These are phyloP conservation scores for Rhodotorula sp. DNA, from an alignment of 1,284 basidiomycete species.

Conservation along the genomic window DNA sequence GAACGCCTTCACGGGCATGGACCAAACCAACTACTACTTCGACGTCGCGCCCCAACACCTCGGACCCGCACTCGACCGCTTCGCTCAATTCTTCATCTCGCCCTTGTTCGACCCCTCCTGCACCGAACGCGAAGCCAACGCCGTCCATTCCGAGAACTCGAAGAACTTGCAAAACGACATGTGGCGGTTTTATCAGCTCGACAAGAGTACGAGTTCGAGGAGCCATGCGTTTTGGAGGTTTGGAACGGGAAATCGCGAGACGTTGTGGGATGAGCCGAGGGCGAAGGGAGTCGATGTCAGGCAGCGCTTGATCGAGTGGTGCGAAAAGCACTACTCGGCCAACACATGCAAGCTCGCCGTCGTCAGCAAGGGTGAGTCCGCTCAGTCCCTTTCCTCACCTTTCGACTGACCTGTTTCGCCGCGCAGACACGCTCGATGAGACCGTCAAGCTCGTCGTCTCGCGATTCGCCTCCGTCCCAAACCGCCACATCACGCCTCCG, in stretches of 20 bases:
- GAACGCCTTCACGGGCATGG: slow-evolving; percentile 91
- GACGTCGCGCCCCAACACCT: slow-evolving; percentile 84
- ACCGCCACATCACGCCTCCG: slow-evolving; percentile 62
- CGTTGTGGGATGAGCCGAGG: slow-evolving; percentile 64
- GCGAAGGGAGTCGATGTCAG: slow-evolving; percentile 76
- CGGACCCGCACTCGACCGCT: slow-evolving; percentile 79
- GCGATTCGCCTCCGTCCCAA: slow-evolving; percentile 73
- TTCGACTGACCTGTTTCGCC: slow-evolving; percentile 1
- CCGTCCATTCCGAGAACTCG: slow-evolving; percentile 97
- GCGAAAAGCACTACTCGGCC: slow-evolving; percentile 87
- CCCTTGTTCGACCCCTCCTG: slow-evolving; percentile 89
- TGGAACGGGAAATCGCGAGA: slow-evolving; percentile 83
- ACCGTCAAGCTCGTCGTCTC: slow-evolving; percentile 67
- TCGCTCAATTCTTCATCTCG: slow-evolving; percentile 89
- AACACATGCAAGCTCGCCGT: slow-evolving; percentile 90
- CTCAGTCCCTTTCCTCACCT: neutral
- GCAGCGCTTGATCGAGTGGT: slow-evolving; percentile 91
- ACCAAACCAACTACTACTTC: slow-evolving; percentile 94
- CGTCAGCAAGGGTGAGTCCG: slow-evolving; percentile 71
- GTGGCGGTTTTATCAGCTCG: slow-evolving; percentile 96
- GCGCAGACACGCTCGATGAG: slow-evolving; percentile 73
- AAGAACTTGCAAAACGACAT: slow-evolving; percentile 94
- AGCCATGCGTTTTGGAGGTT: slow-evolving; percentile 92
- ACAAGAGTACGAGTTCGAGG: slow-evolving; percentile 77
- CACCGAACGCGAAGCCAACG: slow-evolving; percentile 90